phyloP scores from a whole-genome alignment of 1,139 yeast genomes.

The Geotrichum aggregatum region DNA sequence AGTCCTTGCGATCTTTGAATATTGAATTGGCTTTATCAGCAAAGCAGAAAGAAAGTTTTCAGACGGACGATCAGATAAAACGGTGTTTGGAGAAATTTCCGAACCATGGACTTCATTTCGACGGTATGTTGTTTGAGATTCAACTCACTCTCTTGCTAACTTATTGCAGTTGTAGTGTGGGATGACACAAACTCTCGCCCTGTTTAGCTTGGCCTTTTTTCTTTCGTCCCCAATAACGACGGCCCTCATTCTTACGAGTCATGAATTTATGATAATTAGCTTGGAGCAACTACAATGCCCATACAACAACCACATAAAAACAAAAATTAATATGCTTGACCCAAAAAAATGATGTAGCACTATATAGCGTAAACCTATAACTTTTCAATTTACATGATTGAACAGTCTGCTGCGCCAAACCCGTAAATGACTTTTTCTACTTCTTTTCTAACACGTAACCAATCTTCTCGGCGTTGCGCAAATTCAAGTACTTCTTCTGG shows the following conservation, averaged over 20 bases:
- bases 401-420: constrained; percentile 51
- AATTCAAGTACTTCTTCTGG: constrained; percentile 93
- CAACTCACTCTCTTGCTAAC: neutral
- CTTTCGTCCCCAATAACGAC: neutral
- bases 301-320: neutral
- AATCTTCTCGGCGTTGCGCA: constrained; percentile 82
- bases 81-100: constrained; percentile 12
- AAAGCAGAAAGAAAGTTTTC: constrained; percentile 7
- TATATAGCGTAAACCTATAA: neutral
- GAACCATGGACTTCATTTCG: constrained; percentile 9
- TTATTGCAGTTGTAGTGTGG: constrained; percentile 9
- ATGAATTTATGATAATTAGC: neutral
- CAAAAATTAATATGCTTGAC: too few species aligned
- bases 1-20: constrained; percentile 19
- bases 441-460: constrained; percentile 68
- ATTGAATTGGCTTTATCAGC: constrained; percentile 22
- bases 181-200: constrained; percentile 13
- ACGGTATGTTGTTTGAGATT: constrained; percentile 7
- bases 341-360: neutral
- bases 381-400: constrained; percentile 51
- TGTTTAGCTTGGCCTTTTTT: neutral
- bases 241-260: neutral
- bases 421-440: constrained; percentile 97
- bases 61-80: constrained; percentile 14
- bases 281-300: neutral